Evolutionary conservation across 495 filamentous ascomycete genomes (phyloP), one percentile per base, ranked within the genome.

Genomic region (Neurospora africana): DNA sequence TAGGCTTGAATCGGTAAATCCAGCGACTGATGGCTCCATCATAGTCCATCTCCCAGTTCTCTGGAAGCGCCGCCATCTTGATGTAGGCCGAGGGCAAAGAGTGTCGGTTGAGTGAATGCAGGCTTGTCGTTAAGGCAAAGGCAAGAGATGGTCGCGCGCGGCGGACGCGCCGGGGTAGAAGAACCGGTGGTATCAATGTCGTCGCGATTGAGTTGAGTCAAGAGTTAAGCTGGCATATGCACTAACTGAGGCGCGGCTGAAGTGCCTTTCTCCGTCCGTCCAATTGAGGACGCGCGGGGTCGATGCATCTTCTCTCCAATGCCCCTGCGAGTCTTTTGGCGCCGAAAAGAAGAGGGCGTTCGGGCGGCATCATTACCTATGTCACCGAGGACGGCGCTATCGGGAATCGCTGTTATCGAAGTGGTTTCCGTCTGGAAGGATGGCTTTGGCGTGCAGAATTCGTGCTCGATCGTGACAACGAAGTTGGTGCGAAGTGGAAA

Each of bases 41-140:
- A 72, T 86, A 85, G 69, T 84, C 84, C 71, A 76, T 80, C 69
- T 85, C 81, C 84, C 84, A 86, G 70, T 81, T 81, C 23, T 82
- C 80, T 0, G 84, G 84, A 38, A 86, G 80, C 68, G 70, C 72
- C 23, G 81, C 69, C 81, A 84, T 83, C 4, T 27, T 67, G 35
- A 17, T 17, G 13, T 39, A 0, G 6, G 1, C 6, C 27, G 5
- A 19, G 3, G 27, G 13, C 15, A 4, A 58, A 58, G 21, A 58
- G 10, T 27, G 10, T 58, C 2, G 15, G 6, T 1, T 0, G 1
- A 33, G 0, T 61, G 15, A 33, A 33, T 33, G 27, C 13, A 7
- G 15, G 27, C 53, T 65, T 65, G 1, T 65, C 6, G 6, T 33
- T 3, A 17, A 61, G 27, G 15, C 5, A 33, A 61, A 19, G 53